Base-by-base conservation (phyloP, 495 filamentous ascomycete species). In the Talaromyces proteolyticus region DNA sequence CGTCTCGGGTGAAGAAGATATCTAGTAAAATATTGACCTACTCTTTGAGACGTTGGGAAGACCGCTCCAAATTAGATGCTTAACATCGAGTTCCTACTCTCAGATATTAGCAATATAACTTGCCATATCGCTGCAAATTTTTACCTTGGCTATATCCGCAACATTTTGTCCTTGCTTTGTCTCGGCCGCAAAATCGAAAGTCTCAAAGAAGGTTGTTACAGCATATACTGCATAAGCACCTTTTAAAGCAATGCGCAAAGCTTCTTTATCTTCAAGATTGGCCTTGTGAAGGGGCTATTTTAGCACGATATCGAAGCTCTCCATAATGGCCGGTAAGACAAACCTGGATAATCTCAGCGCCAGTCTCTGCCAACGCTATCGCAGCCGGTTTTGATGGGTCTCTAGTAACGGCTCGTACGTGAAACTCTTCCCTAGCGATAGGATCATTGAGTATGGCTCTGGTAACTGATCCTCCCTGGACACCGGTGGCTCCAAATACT, bases 141-240 rank as follows among this genome's bases (percentile, higher is more conserved):
- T 12, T 38, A 47, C 44, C 44, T 47, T 47, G 7, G 71, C 72
- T 11, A 76, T 75, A 42, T 76, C 68, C 5, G 73, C 76, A 22
- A 82, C 73, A 49, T 76, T 73, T 51, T 74, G 73, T n/a, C 79
- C 79, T 52, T 81, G 78, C 48, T 56, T 52, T 23, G 69, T 57
- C 50, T 84, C 80, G 10, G 67, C 52, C n/a, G 72, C 64, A 26
- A 66, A 60, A 23, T 60, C 61, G 47, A 65, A 61, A 23, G 60
- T 63, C 49, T 76, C 52, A 49, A 48, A 70, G 63, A 77, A 82
- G 60, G 81, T 78, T 14, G 82, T 85, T n/a, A 82, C 67, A 18
- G 58, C 70, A 58, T 75, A 87, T 50, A 85, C 72, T 12, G 67
- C 73, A 65, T 77, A 60, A 0, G 81, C 70, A 26, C 75, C 78